Evolutionary conservation across 768 basidiomycete species (phyloP).

Genomic region (Boletus barrowsii): DNA sequence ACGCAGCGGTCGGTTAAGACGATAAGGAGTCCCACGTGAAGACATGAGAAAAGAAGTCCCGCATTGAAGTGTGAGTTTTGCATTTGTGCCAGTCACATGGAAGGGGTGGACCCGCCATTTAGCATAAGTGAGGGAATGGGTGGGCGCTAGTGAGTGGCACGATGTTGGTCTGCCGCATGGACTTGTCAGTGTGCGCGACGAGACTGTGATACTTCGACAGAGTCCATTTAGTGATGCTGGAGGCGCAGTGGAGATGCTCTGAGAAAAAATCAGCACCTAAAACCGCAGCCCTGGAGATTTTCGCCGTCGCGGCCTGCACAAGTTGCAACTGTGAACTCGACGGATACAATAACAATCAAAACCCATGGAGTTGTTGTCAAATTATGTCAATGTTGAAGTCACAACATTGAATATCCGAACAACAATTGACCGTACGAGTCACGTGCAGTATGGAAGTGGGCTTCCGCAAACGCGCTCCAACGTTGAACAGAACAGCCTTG

Average conservation of each 20-base stretch:
- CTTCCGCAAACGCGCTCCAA: neutral
- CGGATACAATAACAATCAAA: neutral
- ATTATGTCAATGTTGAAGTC: no score
- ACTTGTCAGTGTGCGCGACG: no score
- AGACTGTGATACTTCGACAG: no score
- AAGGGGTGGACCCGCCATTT: neutral
- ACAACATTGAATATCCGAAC: no score
- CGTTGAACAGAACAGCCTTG: slow-evolving; percentile 6
- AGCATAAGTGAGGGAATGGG: neutral
- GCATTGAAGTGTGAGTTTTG: neutral
- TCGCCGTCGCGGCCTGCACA: no score
- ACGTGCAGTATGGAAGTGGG: slow-evolving; percentile 12
- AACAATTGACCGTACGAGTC: neutral
- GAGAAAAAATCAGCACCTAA: neutral
- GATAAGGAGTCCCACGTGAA: slow-evolving; percentile 1
- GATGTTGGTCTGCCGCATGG: no score
- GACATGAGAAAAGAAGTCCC: slow-evolving; percentile 3
- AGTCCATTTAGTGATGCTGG: no score
- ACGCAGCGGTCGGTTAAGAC: neutral
- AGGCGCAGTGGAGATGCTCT: no score
- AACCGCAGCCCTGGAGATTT: no score
- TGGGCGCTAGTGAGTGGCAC: neutral
- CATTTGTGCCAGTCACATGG: neutral
- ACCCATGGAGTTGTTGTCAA: no score
- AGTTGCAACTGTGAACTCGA: neutral